A percentile compares a stretch with the other conserved stretches of the same genome.
Evolutionary conservation across 2,329 filamentous ascomycete species (phyloP).

Genomic region (Aspergillus bombycis): DNA sequence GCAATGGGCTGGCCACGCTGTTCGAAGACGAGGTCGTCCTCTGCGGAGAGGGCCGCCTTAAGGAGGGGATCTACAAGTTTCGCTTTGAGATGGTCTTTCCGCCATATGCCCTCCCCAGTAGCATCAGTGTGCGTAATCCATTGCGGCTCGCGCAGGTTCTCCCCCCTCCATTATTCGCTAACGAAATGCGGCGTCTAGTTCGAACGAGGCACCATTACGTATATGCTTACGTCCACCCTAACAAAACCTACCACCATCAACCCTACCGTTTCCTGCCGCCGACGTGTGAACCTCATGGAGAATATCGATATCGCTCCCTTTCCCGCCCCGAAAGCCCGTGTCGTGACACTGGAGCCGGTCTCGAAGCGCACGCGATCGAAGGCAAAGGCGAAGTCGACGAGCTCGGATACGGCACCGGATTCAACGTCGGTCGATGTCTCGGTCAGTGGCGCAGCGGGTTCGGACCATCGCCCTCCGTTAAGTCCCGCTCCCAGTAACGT

Average conservation of each 20-base stretch:
- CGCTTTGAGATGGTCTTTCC: constrained; percentile 67
- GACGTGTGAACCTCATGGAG: constrained; percentile 78
- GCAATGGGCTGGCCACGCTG: constrained; percentile 65
- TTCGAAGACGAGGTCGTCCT: constrained; percentile 68
- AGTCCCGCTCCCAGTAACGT: constrained; percentile 66
- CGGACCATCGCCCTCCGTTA: constrained; percentile 45
- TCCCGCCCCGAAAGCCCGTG: constrained; percentile 72
- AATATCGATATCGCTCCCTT: constrained; percentile 82
- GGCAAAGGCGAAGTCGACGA: constrained; percentile 50
- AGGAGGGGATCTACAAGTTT: constrained; percentile 68
- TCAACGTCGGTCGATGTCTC: constrained; percentile 52
- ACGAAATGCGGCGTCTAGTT: constrained; percentile 63
- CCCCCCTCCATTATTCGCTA: constrained; percentile 15
- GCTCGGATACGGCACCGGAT: constrained; percentile 45
- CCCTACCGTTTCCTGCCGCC: constrained; percentile 77
- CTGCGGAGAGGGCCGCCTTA: constrained; percentile 65
- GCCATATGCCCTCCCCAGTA: constrained; percentile 69
- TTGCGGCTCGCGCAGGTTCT: neutral
- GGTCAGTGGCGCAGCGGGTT: constrained; percentile 32
- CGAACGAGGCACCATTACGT: constrained; percentile 89
- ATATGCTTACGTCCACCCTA: constrained; percentile 85
- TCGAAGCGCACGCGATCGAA: constrained; percentile 70
- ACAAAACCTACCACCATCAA: constrained; percentile 86
- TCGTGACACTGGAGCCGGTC: constrained; percentile 85
- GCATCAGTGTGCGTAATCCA: constrained; percentile 77